A percentile compares a stretch with the other conserved stretches of the same genome.
Evolutionary conservation across 2,329 filamentous ascomycete species (phyloP).

Genomic region (Pseudogymnoascus sp.): DNA sequence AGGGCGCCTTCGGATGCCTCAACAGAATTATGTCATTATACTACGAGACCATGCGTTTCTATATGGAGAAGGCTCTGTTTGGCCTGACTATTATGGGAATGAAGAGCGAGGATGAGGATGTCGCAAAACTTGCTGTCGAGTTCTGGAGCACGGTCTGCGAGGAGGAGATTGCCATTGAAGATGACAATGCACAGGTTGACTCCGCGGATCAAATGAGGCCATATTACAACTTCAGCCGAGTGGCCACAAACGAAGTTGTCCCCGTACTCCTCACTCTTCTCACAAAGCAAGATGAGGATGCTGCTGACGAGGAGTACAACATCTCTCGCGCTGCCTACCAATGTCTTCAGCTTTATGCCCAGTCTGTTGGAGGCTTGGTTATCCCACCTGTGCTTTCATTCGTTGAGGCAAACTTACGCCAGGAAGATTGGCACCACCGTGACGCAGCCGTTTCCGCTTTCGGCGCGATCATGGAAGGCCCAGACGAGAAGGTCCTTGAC

Average conservation of each 20-base stretch:
- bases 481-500: conserved; percentile 84
- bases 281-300: conserved; percentile 97
- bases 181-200: conserved; percentile 76
- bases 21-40: conserved; percentile 99
- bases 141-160: conserved; percentile 99
- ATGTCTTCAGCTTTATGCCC: conserved; percentile 89
- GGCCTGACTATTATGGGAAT: conserved; percentile 96
- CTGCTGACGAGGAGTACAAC: conserved; percentile 95
- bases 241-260: conserved; percentile 89
- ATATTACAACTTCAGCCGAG: conserved; percentile 91
- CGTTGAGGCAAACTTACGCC: conserved; percentile 83
- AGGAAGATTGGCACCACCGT: conserved; percentile 88
- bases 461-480: conserved; percentile 97
- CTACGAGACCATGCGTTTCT: conserved; percentile 99
- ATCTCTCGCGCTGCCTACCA: conserved; percentile 92
- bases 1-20: conserved; percentile 91
- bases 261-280: conserved; percentile 83
- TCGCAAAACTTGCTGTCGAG: conserved; percentile 94
- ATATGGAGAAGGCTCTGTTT: conserved; percentile 99
- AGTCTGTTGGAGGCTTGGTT: conserved; percentile 78
- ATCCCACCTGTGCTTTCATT: conserved; percentile 83
- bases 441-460: conserved; percentile 97
- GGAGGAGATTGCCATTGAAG: conserved; percentile 95
- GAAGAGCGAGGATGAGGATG: conserved; percentile 97
- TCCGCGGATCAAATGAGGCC: conserved; percentile 59